These are phyloP conservation scores for Colletotrichum godetiae DNA, from an alignment of 2,329 filamentous ascomycete genomes.

Conservation along the genomic window DNA sequence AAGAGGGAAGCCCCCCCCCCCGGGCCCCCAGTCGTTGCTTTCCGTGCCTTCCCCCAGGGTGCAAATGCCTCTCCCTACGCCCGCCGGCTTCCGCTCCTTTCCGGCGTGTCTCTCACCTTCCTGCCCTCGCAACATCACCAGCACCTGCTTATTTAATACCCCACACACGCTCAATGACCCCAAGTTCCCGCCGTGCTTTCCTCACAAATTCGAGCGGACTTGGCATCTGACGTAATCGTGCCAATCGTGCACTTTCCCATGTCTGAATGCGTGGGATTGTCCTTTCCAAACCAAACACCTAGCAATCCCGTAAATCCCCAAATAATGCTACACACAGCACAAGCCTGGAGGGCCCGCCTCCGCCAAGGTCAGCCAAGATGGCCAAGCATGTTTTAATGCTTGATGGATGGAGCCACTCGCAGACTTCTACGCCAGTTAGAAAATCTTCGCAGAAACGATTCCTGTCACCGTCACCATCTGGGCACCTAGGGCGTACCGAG, in stretches of 20 bases:
- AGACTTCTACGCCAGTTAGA: not conserved
- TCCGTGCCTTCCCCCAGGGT: not conserved
- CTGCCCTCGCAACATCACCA: not conserved
- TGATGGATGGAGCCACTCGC: not conserved
- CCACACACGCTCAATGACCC: not conserved
- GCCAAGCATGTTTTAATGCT: conserved; percentile 23
- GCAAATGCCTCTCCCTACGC: not conserved
- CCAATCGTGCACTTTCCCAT: not conserved
- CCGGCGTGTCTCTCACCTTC: not conserved
- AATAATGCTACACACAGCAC: not conserved
- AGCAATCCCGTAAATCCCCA: not conserved
- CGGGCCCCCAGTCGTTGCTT: too few species aligned
- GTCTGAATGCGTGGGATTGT: not conserved
- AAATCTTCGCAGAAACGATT: not conserved
- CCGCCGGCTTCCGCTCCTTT: not conserved
- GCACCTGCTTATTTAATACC: fast-evolving
- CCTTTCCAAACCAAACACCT: not conserved
- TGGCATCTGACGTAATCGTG: not conserved
- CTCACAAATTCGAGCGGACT: not conserved
- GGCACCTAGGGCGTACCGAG: not conserved
- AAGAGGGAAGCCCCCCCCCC: not conserved
- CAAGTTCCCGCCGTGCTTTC: not conserved
- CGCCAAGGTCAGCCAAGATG: conserved; percentile 17
- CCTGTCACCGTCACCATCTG: not conserved
- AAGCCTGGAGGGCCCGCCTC: not conserved